Conservation (phyloP, 1,284 basidiomycete species). For the Peniophora sp. region DNA sequence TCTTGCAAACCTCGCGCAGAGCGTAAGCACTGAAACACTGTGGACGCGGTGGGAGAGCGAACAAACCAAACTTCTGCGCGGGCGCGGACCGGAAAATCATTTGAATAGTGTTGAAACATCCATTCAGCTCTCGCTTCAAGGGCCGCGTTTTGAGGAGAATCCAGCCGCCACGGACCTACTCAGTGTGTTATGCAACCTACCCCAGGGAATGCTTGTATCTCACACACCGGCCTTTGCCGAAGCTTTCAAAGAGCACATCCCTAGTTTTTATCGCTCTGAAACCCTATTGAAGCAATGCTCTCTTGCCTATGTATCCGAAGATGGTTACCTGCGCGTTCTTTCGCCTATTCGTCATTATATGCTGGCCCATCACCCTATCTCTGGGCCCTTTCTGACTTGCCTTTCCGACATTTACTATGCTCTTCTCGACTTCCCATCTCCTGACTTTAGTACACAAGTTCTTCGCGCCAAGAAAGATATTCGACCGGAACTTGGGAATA, state of each 20-base stretch:
- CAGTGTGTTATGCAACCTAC: slow-evolving; percentile 7
- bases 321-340: slow-evolving; percentile 1
- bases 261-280: not conserved
- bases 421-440: not conserved
- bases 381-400: not conserved
- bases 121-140: slow-evolving; percentile 7
- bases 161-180: slow-evolving; percentile 3
- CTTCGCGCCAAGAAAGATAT: not conserved
- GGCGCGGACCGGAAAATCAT: not conserved
- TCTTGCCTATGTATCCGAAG: not conserved
- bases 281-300: slow-evolving; percentile 1
- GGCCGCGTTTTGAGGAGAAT: slow-evolving; percentile 2
- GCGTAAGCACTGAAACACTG: slow-evolving; percentile 1
- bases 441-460: no score
- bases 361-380: not conserved
- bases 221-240: not conserved
- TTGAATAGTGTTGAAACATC: slow-evolving; percentile 6
- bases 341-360: slow-evolving; percentile 4
- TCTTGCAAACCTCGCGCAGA: slow-evolving; percentile 8
- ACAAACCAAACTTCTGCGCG: slow-evolving; percentile 4
- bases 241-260: not conserved
- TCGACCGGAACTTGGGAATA: slow-evolving; percentile 3
- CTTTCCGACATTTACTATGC: slow-evolving; percentile 3
- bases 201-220: slow-evolving; percentile 4
- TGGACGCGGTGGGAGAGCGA: slow-evolving; percentile 4